Evolutionary conservation across 192 early-diverging fungal species (phyloP), one percentile per base, ranked within the genome.

Genomic region (Umbelopsis sp.): DNA sequence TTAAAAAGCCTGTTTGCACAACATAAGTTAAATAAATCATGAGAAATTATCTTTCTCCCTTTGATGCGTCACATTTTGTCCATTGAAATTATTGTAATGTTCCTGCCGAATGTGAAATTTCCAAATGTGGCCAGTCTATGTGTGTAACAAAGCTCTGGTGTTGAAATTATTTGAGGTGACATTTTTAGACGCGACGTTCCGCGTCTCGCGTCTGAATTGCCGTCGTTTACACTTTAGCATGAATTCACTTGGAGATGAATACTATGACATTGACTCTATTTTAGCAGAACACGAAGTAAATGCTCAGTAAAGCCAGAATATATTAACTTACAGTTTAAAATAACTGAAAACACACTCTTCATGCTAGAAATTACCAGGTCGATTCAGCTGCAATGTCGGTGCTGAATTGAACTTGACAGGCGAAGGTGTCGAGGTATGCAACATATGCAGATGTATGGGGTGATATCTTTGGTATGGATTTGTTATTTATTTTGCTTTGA

Each of bases 231-330:
- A 25, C 22, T 9, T 13, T 25, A 52, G 51, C 13, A 61, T 61
- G 55, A 35, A 30, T 30, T 61, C 55, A 37, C 25, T 61, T 35
- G 55, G 55, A 27, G 79, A 82, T 33, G 86, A 88, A 49, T 88
- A 88, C 49, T 85, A 88, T 50, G 78, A 84, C 64, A 82, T 88
- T 18, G 86, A 88, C 49, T 79, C 77, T 64, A 88, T 88, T 30
- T 68, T 88, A 30, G 81, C 86, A 37, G 84, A 88, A 18, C 79
- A 88, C 27, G 78, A 81, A 74, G 83, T 81, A 80, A 41, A 41
- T 18, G 1, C 9, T 35, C 10, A 41, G 5, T 41, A 6, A 41
- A 41, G 13, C 1, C 27, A 33, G 3, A 13, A 33, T 37, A 16
- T 15, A 10, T n/a, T n/a, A n/a, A 41, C 5, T 10, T 41, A 41